Evolutionary conservation across 805 yeast genomes (phyloP), one percentile per base, ranked within the genome.

Genomic region (Clavispora vitiphila): DNA sequence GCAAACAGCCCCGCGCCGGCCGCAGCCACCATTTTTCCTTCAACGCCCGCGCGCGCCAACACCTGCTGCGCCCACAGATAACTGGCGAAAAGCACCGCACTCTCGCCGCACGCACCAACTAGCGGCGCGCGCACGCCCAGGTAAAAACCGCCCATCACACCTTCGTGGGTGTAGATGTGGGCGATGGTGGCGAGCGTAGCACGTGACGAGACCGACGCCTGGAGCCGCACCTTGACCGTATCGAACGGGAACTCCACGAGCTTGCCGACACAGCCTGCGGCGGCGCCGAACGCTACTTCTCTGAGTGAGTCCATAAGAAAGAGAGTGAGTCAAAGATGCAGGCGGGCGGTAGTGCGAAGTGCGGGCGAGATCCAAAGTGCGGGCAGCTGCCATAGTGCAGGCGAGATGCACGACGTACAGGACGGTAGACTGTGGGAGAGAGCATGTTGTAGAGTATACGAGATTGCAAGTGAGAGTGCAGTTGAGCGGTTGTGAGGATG

Each of bases 161-260:
- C 97, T 57, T 90, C 97, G 18, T 74, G 69, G 2, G 49, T 48
- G 44, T 78, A 74, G 0, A 95, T 86, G 47, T 77, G 67, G 32
- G 52, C 55, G 34, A 90, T 77, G 58, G 93, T 83, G 47, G 81
- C 81, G 45, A 72, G 45, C 0, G 96, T 83, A 1, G 86, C 80
- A 7, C 53, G 46, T 9, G 26, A 11, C 8, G 40, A 39, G 22
- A 38, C 44, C 23, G 79, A 67, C 7, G 89, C 83, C 55, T 86
- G 93, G 1, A 91, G 69, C 43, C 96, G 72, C 3, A 90, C 98
- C 62, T 90, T 90, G 35, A 89, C 75, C 0, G 97, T 91, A 55
- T 90, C 98, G 51, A 90, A 88, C 0, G 98, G 98, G 54, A 81
- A 90, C 61, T 90, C 98, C 11, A 90, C 76, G 23, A 84, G 53